Conservation (phyloP, 805 yeast species). For the Candida qinlingensis region DNA sequence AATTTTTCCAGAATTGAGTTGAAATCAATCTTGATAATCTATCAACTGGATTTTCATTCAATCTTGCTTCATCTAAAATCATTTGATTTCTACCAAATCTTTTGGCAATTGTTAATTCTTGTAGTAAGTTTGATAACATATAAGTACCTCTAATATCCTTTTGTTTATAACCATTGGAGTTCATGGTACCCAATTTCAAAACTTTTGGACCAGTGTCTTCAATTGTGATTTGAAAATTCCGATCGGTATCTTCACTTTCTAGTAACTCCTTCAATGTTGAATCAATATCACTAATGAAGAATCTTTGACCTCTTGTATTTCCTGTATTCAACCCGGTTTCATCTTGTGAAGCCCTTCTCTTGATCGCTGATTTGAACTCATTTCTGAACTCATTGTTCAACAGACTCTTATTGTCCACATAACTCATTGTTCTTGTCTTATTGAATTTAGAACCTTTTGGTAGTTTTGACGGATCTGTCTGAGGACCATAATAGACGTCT, state of each 20-base stretch:
- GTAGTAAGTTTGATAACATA: constrained; percentile 79
- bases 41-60: constrained; percentile 83
- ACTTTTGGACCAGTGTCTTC: constrained; percentile 84
- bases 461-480: constrained; percentile 47
- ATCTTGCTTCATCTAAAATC: constrained; percentile 74
- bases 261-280: constrained; percentile 64
- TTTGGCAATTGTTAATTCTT: constrained; percentile 84
- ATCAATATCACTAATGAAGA: constrained; percentile 72
- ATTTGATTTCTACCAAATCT: constrained; percentile 73
- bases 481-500: constrained; percentile 65
- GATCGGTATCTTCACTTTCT: constrained; percentile 78
- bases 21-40: constrained; percentile 69
- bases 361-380: constrained; percentile 24
- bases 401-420: constrained; percentile 26
- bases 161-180: constrained; percentile 74
- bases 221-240: constrained; percentile 76
- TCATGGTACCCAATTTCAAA: constrained; percentile 74
- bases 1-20: constrained; percentile 72
- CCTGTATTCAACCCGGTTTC: constrained; percentile 32
- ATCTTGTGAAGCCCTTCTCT: constrained; percentile 53
- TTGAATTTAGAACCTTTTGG: constrained; percentile 36
- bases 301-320: constrained; percentile 34
- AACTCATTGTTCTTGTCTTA: constrained; percentile 55
- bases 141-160: constrained; percentile 81
- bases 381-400: constrained; percentile 16